Base-by-base conservation (phyloP, 371 early-diverging fungal genomes). In the Mortierella sp. region DNA sequence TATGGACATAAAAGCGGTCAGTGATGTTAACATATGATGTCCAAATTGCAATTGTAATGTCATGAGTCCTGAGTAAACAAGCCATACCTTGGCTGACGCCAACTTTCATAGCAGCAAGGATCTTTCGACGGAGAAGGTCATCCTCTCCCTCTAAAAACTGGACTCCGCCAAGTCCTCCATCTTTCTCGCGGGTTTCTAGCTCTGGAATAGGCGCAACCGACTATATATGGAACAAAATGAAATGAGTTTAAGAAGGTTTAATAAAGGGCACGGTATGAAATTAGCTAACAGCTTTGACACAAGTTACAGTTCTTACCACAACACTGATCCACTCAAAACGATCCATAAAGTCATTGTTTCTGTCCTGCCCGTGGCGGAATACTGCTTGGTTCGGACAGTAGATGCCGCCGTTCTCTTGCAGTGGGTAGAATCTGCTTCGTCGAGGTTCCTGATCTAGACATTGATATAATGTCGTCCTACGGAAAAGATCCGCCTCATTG, bases 261-360 rank as follows among this genome's bases (percentile, higher is more conserved):
- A 24, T 12, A 52, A 6, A n/a, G 39, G 11, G 40, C 20, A 22
- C 20, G 12, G 20, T 52, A 35, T 52, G 24, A 52, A 52, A 20
- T 35, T 35, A 35, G 35, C 35, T 5, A 9, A 18, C 52, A n/a
- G 52, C 18, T n/a, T 5, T 52, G 9, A 52, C 3, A 20, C 20
- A n/a, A 54, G 43, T 14, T 54, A 30, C 63, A 20, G 57, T 5
- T 66, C 79, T 65, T 68, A 79, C 80, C 39, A 76, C 83, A 2
- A 81, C 83, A 37, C 83, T 81, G 68, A 81, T 81, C 83, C 83
- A 81, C 49, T 81, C 83, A 54, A 81, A 81, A 6, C 83, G 83
- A 54, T 81, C 83, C 83, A 81, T 81, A 39, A 81, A 81, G 11
- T 81, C 83, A 51, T 81, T 68, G 28, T 35, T 18, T 20, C 52